Evolutionary conservation across 345 rosid species (phyloP), one percentile per base, ranked within the genome.

Genomic region (Stellera chamaejasme): DNA sequence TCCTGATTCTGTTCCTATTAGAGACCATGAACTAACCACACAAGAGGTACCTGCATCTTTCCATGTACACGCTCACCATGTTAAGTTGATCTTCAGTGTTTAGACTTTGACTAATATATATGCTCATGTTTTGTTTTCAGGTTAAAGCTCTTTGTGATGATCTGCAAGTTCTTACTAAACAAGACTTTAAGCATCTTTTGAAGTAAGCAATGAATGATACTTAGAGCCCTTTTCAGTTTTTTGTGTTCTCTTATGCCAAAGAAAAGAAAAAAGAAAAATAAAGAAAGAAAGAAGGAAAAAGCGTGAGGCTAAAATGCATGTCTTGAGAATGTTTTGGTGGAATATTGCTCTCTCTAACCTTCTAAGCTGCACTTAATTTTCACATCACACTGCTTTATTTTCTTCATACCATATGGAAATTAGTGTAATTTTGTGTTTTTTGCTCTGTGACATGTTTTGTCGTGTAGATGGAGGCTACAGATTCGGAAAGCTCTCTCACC

Each of bases 101-200:
- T 12, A 10, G 48, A 45, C 14, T 54, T 28, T 54, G 32, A 13
- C 52, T 6, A 13, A 16, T 44, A 45, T 56, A 16, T 28, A 59
- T 56, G 45, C 55, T 65, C 23, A 57, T 51, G 53, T 45, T 26
- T 69, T 52, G 26, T 44, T 8, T 32, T 32, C 69, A 93, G 99
- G 77, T 89, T 46, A 89, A 87, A 77, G 62, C 70, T 59, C 86
- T 89, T 32, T 93, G 99, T 61, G 96, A 84, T 47, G 97, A 93
- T 80, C 79, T 93, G 66, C 74, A 81, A 62, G 97, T 93, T 58
- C 66, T 89, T 69, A 94, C 94, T 56, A 88, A 89, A 83, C 89
- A 87, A 72, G 96, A 93, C 70, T 93, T 93, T 79, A 93, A 93
- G 80, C 62, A 83, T 71, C 75, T 87, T 51, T 44, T 89, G 67